Conservation (phyloP, 495 filamentous ascomycete genomes). For the Cercophora samala region DNA sequence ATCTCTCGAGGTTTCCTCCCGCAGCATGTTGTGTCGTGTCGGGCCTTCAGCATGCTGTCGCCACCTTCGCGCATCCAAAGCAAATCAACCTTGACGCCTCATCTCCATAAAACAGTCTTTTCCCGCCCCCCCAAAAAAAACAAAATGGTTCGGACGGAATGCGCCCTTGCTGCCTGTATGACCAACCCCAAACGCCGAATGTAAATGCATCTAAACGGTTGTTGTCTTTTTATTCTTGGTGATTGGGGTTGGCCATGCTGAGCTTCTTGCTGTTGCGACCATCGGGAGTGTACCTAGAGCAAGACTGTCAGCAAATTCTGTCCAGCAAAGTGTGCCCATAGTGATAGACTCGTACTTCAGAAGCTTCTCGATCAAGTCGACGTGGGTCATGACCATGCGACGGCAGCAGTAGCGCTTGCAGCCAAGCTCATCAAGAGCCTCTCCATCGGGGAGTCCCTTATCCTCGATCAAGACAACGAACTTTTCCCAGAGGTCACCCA, state of each 20-base stretch:
- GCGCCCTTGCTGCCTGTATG: neutral
- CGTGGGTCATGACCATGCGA: constrained; percentile 99
- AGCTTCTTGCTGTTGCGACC: constrained; percentile 54
- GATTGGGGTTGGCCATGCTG: constrained; percentile 22
- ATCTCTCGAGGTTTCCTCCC: neutral
- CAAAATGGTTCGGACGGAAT: neutral
- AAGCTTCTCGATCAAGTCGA: constrained; percentile 97
- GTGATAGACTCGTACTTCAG: constrained; percentile 63
- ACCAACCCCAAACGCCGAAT: constrained; percentile 12
- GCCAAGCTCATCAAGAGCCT: constrained; percentile 89
- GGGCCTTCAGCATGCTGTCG: neutral
- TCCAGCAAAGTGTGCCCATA: neutral
- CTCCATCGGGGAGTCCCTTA: constrained; percentile 67
- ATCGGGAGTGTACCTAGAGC: constrained; percentile 47
- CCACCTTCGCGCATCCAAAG: constrained; percentile 3
- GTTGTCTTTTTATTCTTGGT: neutral
- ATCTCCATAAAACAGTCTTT: constrained; percentile 1
- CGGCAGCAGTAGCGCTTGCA: constrained; percentile 97
- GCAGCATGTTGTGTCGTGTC: neutral
- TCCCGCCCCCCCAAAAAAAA: neutral
- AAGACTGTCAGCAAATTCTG: constrained; percentile 8
- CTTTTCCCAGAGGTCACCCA: constrained; percentile 94
- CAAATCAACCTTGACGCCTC: constrained; percentile 19
- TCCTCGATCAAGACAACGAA: constrained; percentile 83
- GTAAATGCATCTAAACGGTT: constrained; percentile 9